These are phyloP conservation scores for Ganoderma multipileum DNA, from an alignment of 1,284 basidiomycete species.

Conservation along the genomic window DNA sequence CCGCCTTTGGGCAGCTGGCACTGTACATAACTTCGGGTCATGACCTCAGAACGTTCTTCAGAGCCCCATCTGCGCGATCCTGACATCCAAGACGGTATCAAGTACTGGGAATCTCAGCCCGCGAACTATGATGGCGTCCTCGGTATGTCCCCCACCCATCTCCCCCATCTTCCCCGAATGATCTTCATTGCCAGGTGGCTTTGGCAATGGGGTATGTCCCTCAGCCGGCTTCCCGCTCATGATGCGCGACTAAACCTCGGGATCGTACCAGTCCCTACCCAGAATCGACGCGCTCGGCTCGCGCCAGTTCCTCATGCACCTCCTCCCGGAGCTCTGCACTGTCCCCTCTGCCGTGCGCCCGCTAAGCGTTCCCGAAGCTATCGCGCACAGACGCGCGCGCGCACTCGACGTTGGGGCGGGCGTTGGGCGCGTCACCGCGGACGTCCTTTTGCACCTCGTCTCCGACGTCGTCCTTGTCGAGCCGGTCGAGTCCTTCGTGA, in stretches of 20 bases:
- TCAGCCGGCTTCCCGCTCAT: neutral
- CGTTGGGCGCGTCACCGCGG: constrained; percentile 88
- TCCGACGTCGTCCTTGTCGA: constrained; percentile 89
- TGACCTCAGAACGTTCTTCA: constrained; percentile 12
- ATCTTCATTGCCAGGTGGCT: constrained; percentile 60
- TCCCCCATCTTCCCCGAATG: constrained; percentile 9
- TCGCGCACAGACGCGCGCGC: constrained; percentile 54
- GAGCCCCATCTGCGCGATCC: constrained; percentile 41
- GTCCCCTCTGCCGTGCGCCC: constrained; percentile 71
- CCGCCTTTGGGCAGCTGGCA: constrained; percentile 8
- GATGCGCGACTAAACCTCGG: neutral
- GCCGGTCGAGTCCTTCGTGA: constrained; percentile 81
- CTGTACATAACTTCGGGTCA: neutral
- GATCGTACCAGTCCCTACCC: constrained; percentile 71
- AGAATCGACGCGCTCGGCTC: constrained; percentile 89
- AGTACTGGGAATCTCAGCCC: constrained; percentile 79
- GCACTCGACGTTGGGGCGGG: constrained; percentile 93
- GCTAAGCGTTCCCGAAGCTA: constrained; percentile 25
- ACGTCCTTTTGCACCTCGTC: constrained; percentile 85
- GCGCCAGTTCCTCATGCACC: constrained; percentile 82
- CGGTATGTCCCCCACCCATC: constrained; percentile 44
- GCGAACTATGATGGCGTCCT: constrained; percentile 79
- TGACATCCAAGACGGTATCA: constrained; percentile 70
- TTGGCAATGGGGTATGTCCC: constrained; percentile 68
- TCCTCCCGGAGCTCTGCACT: constrained; percentile 80